Evolutionary conservation across 768 basidiomycete species (phyloP), one percentile per base, ranked within the genome.

Genomic region (Cystofilobasidium macerans): DNA sequence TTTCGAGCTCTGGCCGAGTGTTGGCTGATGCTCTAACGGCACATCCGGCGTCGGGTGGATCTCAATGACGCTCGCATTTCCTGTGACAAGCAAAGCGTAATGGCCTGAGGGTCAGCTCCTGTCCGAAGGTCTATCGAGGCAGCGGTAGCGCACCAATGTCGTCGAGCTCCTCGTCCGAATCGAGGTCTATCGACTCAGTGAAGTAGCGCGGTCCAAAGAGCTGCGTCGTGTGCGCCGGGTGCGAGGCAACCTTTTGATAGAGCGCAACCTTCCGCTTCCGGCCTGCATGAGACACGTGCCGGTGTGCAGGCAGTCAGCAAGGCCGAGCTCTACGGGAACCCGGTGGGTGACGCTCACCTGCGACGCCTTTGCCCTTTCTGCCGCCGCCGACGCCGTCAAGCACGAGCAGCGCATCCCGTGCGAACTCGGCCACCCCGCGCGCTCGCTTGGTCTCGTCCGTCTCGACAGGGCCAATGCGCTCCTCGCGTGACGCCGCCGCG

Each of bases 41-140:
- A 60, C 18, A n/a, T 26, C 7, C 6, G 58, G 58, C 18, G 58
- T 20, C 28, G 33, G 35, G 38, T 60, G 58, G 43, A 60, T 60
- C 40, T 60, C 58, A 13, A 60, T 28, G 1, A 42, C 30, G 24
- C 43, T 42, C 22, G 58, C 58, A 30, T 60, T 5, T 13, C 58
- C 58, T 60, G 36, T 40, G 7, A 28, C 5, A 26, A 20, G 3
- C 48, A 7, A 53, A 26, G 7, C 48, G 48, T 3, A 3, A 11
- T n/a, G n/a, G n/a, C n/a, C n/a, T n/a, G n/a, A 20, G 11, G 11
- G 24, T 53, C 48, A 53, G 43, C 24, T 8, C 45, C 45, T 8
- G 45, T 22, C 6, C 8, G 45, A 48, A 48, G 45, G n/a, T n/a
- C n/a, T n/a, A n/a, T n/a, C n/a, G n/a, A n/a, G 45, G n/a, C 12